A percentile compares a stretch with the other conserved stretches of the same genome.
phyloP scores from a whole-genome alignment of 495 filamentous ascomycete species.

The Penicillium chermesinum region DNA sequence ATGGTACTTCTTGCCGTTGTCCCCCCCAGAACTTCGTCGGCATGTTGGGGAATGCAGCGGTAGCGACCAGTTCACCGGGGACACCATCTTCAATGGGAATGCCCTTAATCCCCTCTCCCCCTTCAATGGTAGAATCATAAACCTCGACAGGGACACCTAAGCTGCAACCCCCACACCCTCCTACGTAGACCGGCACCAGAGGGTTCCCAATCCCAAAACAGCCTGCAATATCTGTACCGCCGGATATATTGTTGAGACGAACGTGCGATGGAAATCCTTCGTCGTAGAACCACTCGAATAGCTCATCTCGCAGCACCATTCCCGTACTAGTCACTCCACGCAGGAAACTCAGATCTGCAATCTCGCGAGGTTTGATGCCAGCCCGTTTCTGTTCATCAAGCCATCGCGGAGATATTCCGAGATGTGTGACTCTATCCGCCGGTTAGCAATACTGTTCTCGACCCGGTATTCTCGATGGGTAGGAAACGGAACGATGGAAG shows the following conservation, averaged over 20 bases:
- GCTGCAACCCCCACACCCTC: conserved; percentile 58
- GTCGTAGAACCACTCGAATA: conserved; percentile 82
- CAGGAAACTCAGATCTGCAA: conserved; percentile 56
- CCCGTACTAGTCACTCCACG: conserved; percentile 60
- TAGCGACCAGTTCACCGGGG: conserved; percentile 68
- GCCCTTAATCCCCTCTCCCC: conserved; percentile 50
- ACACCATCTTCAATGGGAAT: conserved; percentile 50
- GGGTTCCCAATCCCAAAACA: conserved; percentile 66
- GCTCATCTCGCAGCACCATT: conserved; percentile 68
- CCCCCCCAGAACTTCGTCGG: conserved; percentile 69
- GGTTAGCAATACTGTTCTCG: not conserved
- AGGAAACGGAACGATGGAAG: too few relatives aligned
- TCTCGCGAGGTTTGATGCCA: conserved; percentile 51
- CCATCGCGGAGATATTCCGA: conserved; percentile 70
- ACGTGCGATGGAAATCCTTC: conserved; percentile 58
- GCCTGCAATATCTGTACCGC: conserved; percentile 72
- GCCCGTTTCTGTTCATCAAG: conserved; percentile 61
- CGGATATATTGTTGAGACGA: conserved; percentile 67
- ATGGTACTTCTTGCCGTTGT: conserved; percentile 55
- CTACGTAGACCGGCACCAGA: conserved; percentile 62
- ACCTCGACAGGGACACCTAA: conserved; percentile 62
- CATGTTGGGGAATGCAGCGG: conserved; percentile 63
- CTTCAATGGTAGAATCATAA: conserved; percentile 47
- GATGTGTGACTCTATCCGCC: conserved; percentile 37
- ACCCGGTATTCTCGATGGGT: too few relatives aligned